A percentile compares a stretch with the other conserved stretches of the same genome.
phyloP scores from a whole-genome alignment of 192 early-diverging fungal species.

The Lobulomyces angularis region DNA sequence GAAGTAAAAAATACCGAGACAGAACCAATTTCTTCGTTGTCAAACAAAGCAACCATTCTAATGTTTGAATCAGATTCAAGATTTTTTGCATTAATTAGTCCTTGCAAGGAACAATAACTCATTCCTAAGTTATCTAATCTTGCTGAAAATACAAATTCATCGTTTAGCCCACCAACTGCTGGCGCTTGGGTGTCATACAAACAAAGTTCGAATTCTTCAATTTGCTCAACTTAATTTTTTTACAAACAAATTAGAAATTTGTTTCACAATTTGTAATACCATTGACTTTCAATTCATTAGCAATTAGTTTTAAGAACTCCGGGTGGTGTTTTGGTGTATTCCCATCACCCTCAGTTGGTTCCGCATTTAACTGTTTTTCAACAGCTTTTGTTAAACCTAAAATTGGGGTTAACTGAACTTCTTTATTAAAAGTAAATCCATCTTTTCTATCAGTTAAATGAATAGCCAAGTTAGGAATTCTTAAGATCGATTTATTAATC shows the following conservation, averaged over 20 bases:
- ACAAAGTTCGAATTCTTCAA: slow-evolving; percentile 94
- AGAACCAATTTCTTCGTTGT: slow-evolving; percentile 97
- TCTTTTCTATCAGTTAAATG: slow-evolving; percentile 83
- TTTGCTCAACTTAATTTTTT: slow-evolving; percentile 41
- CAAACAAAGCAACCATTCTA: slow-evolving; percentile 82
- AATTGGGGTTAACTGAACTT: slow-evolving; percentile 82
- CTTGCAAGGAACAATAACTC: slow-evolving; percentile 77
- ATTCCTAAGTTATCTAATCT: slow-evolving; percentile 94
- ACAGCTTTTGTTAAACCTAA: slow-evolving; percentile 51
- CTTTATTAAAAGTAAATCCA: slow-evolving; percentile 89
- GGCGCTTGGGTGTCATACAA: slow-evolving; percentile 90
- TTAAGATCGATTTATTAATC: slow-evolving; percentile 77
- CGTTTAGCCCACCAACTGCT: slow-evolving; percentile 73
- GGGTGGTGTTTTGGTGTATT: slow-evolving; percentile 59
- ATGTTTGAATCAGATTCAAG: slow-evolving; percentile 57
- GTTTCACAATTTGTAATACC: slow-evolving; percentile 14
- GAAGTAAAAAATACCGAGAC: slow-evolving; percentile 80
- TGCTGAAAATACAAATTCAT: slow-evolving; percentile 89
- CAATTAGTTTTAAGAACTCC: slow-evolving; percentile 61
- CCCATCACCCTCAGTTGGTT: neutral
- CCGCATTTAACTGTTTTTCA: too few species aligned
- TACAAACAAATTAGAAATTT: slow-evolving; percentile 1
- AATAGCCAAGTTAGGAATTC: slow-evolving; percentile 93
- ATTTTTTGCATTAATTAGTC: slow-evolving; percentile 19
- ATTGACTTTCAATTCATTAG: slow-evolving; percentile 56